Evolutionary conservation across 192 early-diverging fungal species (phyloP).

Genomic region (Mortierella claussenii): DNA sequence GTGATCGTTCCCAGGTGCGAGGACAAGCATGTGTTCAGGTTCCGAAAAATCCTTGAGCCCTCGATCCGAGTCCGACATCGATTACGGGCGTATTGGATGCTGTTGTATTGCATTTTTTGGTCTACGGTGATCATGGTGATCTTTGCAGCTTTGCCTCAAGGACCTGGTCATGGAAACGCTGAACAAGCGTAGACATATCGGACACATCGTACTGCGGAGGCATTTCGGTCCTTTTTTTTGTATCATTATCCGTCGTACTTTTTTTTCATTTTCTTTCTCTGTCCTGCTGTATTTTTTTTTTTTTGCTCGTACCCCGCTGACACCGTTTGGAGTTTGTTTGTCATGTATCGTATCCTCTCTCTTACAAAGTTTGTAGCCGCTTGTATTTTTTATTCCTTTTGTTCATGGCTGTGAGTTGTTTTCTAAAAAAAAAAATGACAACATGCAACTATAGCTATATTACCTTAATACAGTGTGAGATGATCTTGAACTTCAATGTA

Average conservation of each 20-base stretch:
- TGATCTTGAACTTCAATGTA: too few species aligned
- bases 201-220: not conserved
- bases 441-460: too few species aligned
- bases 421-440: too few species aligned
- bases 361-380: too few species aligned
- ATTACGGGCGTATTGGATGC: conserved; percentile 30
- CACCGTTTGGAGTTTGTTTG: too few species aligned
- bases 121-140: conserved; percentile 37
- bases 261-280: not conserved
- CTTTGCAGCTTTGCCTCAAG: conserved; percentile 47
- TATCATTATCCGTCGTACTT: too few species aligned
- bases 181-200: not conserved
- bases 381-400: too few species aligned
- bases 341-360: too few species aligned
- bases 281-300: too few species aligned
- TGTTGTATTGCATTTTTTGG: conserved; percentile 43
- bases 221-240: not conserved
- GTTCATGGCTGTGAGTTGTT: too few species aligned
- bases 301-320: too few species aligned
- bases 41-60: conserved; percentile 25
- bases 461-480: too few species aligned
- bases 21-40: conserved; percentile 36
- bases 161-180: not conserved
- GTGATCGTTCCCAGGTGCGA: conserved; percentile 17
- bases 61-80: conserved; percentile 38